Base-by-base conservation (phyloP, 2,329 filamentous ascomycete genomes). In the Cercospora sp. region DNA sequence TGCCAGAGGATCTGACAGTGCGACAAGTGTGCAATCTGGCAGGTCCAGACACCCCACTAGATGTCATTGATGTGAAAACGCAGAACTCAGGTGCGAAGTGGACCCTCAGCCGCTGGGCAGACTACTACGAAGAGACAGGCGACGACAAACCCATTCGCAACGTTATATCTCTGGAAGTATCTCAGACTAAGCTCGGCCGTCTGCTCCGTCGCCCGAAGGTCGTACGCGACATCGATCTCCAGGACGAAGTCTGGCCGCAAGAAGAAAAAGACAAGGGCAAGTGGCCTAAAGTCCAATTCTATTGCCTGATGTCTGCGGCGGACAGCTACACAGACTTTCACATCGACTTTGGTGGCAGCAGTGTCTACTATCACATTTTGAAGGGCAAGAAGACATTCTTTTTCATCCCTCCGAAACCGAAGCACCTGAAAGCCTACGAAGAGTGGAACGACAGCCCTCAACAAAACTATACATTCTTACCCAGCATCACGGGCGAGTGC, bases 281-380 rank as follows among this genome's bases (percentile, higher is more conserved):
- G 64, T 87, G 83, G 65, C 87, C 88, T 6, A 86, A 87, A 67
- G 89, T 91, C 7, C 87, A 90, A 68, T 90, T 89, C 74, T 90
- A 90, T 79, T 89, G 87, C 74, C 79, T 91, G 39, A 91, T 91
- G 89, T 90, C 89, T 5, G 88, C 90, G 23, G 87, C 87, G 12
- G 88, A 91, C 77, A 90, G 88, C 77, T 91, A 89, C 72, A 91
- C 89, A 20, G 89, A 91, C 76, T 91, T 91, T 72, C 89, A 91
- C 77, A 89, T 91, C 74, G 89, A 91, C 75, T 91, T 91, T 77
- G 89, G 88, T 39, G 89, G 89, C 5, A 90, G 89, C 3, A 90
- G 88, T 1, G 89, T 91, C 5, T 91, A 87, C 75, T 91, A 91
- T 72, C 89, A 90, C 73, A 90, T 91, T 69, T 78, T 90, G 64